Evolutionary conservation across 2,329 filamentous ascomycete genomes (phyloP).

Genomic region (Aspergillus uvarum): DNA sequence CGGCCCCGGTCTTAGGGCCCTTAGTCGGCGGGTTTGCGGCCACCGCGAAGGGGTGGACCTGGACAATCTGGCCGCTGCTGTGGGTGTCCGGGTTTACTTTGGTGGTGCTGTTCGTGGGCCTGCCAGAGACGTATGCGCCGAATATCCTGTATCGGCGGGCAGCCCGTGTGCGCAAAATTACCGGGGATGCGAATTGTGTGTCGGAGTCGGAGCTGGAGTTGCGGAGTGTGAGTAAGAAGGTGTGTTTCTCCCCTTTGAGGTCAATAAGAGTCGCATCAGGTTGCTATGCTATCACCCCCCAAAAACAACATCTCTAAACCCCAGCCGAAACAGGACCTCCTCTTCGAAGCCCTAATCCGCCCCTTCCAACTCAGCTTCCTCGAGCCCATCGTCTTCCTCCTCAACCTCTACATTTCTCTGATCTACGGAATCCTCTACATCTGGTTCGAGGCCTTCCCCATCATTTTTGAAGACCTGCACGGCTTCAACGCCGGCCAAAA

Average conservation of each 20-base stretch:
- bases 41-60: slow-evolving; percentile 57
- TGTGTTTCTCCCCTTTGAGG: background rate
- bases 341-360: slow-evolving; percentile 43
- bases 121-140: slow-evolving; percentile 31
- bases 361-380: slow-evolving; percentile 37
- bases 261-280: too few species aligned
- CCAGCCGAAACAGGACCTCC: slow-evolving; percentile 14
- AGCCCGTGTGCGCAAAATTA: slow-evolving; percentile 34
- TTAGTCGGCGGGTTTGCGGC: too few species aligned
- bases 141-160: slow-evolving; percentile 24
- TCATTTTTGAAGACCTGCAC: slow-evolving; percentile 24
- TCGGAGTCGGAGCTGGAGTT: slow-evolving; percentile 42
- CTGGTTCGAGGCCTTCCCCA: slow-evolving; percentile 51
- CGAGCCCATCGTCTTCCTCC: slow-evolving; percentile 23
- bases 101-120: slow-evolving; percentile 41
- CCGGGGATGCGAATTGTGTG: slow-evolving; percentile 38
- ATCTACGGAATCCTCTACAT: slow-evolving; percentile 30
- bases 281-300: too few species aligned
- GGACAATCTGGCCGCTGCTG: slow-evolving; percentile 62
- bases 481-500: slow-evolving; percentile 37
- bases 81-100: slow-evolving; percentile 60
- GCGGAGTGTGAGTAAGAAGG: slow-evolving; percentile 24
- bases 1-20: background rate
- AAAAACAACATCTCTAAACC: too few species aligned
- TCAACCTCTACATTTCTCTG: slow-evolving; percentile 26